phyloP scores from a whole-genome alignment of 495 filamentous ascomycete genomes.

The Monascus purpureus region DNA sequence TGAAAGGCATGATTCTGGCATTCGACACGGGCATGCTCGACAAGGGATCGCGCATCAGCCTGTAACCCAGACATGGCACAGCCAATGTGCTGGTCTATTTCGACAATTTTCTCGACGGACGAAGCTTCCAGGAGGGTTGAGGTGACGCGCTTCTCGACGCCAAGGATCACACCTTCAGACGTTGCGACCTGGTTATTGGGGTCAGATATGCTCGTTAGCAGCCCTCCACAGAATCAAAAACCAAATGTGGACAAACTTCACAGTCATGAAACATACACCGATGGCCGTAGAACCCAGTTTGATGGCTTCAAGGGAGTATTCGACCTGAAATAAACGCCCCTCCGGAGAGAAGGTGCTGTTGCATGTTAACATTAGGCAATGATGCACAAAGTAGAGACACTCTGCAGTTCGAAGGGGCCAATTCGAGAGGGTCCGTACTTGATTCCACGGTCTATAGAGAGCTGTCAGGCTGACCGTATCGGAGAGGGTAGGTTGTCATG shows the following conservation, averaged over 20 bases:
- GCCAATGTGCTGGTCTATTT: constrained; percentile 95
- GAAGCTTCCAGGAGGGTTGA: constrained; percentile 92
- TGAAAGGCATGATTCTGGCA: constrained; percentile 93
- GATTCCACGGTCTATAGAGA: constrained; percentile 79
- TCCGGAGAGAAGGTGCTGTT: constrained; percentile 97
- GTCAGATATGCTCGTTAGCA: background rate
- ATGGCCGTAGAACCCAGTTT: constrained; percentile 98
- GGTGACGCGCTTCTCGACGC: constrained; percentile 98
- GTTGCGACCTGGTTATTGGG: constrained; percentile 63
- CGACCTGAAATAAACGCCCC: constrained; percentile 99
- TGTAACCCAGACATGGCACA: constrained; percentile 97
- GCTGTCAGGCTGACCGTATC: constrained; percentile 16
- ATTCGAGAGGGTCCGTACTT: constrained; percentile 49
- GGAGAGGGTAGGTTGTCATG: constrained; percentile 7
- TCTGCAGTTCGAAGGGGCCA: background rate
- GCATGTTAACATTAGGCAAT: too few relatives aligned
- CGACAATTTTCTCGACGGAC: constrained; percentile 97
- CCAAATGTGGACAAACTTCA: too few relatives aligned
- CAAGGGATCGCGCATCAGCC: constrained; percentile 88
- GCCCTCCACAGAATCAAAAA: too few relatives aligned
- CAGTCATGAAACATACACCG: constrained; percentile 72
- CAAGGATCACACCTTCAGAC: constrained; percentile 81
- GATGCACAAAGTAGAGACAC: background rate
- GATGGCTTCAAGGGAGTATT: constrained; percentile 99
- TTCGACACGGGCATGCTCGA: constrained; percentile 96